Evolutionary conservation across 202 grass and related monocot species (phyloP).

Genomic region (Setaria italica): DNA sequence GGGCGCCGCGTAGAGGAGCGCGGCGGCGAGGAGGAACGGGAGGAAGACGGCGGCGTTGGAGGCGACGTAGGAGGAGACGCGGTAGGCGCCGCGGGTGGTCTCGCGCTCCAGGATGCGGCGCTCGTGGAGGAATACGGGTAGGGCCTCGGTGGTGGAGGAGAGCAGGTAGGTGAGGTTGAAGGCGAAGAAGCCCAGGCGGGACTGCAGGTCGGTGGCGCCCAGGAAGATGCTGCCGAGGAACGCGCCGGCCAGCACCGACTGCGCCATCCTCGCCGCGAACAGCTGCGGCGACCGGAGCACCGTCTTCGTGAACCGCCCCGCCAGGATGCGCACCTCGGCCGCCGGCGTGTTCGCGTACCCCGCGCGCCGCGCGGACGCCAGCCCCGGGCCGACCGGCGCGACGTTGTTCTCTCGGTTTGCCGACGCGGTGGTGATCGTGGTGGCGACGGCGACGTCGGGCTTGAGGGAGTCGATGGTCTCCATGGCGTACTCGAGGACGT

Average conservation of each 20-base stretch:
- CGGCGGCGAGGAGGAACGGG: constrained; percentile 71
- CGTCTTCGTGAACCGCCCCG: constrained; percentile 65
- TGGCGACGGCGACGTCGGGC: background rate
- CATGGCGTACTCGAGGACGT: constrained; percentile 93
- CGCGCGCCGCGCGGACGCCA: background rate
- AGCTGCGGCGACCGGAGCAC: constrained; percentile 75
- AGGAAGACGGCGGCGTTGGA: constrained; percentile 73
- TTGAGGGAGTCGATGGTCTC: constrained; percentile 62
- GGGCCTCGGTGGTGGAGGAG: constrained; percentile 81
- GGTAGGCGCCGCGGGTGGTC: constrained; percentile 87
- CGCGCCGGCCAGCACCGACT: constrained; percentile 68
- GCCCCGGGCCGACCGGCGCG: background rate
- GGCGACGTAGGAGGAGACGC: constrained; percentile 81
- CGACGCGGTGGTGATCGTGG: background rate
- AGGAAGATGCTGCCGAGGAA: constrained; percentile 85
- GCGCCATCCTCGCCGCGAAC: constrained; percentile 78
- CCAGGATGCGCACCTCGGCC: constrained; percentile 59
- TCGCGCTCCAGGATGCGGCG: constrained; percentile 80
- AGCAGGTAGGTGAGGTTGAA: constrained; percentile 96
- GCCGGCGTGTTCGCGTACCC: constrained; percentile 71
- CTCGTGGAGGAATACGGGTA: constrained; percentile 91
- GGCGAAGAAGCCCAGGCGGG: constrained; percentile 90
- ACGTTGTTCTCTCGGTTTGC: background rate
- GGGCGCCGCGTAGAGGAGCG: constrained; percentile 68
- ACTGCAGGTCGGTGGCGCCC: constrained; percentile 69